These are phyloP conservation scores for Penicillium psychrofluorescens DNA, from an alignment of 495 filamentous ascomycete species.

Conservation along the genomic window DNA sequence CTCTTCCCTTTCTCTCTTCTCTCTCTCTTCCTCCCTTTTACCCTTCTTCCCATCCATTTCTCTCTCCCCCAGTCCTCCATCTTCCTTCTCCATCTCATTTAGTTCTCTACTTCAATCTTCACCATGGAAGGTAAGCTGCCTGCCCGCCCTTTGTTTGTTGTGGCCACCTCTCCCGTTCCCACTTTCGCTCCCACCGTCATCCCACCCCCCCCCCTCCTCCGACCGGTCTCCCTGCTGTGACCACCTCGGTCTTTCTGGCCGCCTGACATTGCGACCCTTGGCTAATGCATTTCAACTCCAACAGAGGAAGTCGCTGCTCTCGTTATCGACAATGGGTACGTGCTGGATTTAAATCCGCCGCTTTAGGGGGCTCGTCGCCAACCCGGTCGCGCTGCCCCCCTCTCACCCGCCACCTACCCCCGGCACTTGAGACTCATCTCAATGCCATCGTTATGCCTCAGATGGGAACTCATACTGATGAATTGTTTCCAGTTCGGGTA, in stretches of 20 bases:
- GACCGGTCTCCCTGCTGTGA: too few species aligned
- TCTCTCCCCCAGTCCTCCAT: slow-evolving; percentile 21
- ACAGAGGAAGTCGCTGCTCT: slow-evolving; percentile 99
- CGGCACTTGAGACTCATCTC: slow-evolving; percentile 8
- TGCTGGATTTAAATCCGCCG: slow-evolving; percentile 7
- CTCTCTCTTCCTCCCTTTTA: slow-evolving; percentile 21
- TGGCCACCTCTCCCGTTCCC: slow-evolving; percentile 32
- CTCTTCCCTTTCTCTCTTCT: slow-evolving; percentile 29
- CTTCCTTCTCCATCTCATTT: slow-evolving; percentile 34
- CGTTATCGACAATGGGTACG: slow-evolving; percentile 99
- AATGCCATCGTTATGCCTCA: slow-evolving; percentile 5
- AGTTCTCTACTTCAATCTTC: slow-evolving; percentile 32
- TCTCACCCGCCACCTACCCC: slow-evolving; percentile 10
- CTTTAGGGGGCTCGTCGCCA: slow-evolving; percentile 9
- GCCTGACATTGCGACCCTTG: slow-evolving; percentile 4
- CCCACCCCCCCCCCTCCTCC: slow-evolving; percentile 2
- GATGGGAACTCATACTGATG: slow-evolving; percentile 39
- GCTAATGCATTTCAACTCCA: slow-evolving; percentile 47
- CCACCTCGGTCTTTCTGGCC: too few species aligned
- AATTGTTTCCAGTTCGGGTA: slow-evolving; percentile 75
- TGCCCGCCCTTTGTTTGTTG: slow-evolving; percentile 10
- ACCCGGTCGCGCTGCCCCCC: slow-evolving; percentile 22
- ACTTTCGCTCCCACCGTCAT: slow-evolving; percentile 8
- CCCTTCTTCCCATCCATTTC: slow-evolving; percentile 17
- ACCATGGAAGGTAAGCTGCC: slow-evolving; percentile 74